phyloP scores from a whole-genome alignment of 306 rosid species.

The Purshia tridentata region DNA sequence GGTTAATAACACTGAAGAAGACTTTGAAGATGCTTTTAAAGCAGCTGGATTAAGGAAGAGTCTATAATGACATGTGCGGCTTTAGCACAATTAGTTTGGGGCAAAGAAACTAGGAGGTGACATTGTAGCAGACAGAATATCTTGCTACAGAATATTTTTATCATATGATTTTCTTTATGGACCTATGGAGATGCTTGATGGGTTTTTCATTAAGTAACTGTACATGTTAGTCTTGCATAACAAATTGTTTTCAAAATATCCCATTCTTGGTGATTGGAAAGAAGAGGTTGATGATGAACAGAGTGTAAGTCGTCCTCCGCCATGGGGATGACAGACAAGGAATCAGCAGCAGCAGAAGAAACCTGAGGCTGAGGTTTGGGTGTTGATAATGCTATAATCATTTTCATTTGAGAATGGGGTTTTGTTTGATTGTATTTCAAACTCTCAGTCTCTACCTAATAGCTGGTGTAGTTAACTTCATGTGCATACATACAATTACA shows the following conservation, averaged over 20 bases:
- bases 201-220: too few relatives aligned
- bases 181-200: background rate
- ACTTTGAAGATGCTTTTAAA: slow-evolving; percentile 53
- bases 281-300: background rate
- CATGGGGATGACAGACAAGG: background rate
- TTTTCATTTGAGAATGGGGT: background rate
- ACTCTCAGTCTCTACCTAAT: background rate
- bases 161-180: background rate
- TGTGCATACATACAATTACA: too few relatives aligned
- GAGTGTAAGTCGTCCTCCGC: background rate
- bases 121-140: background rate
- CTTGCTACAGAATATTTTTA: background rate
- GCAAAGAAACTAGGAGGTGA: background rate
- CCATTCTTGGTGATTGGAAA: slow-evolving; percentile 1
- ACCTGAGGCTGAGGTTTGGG: background rate
- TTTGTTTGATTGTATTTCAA: slow-evolving; percentile 4
- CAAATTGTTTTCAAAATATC: background rate
- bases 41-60: slow-evolving; percentile 50
- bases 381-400: background rate
- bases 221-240: background rate
- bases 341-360: too few relatives aligned
- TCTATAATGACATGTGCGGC: background rate
- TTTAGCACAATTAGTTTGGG: slow-evolving; percentile 1
- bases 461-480: too few relatives aligned
- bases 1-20: slow-evolving; percentile 42